These are phyloP conservation scores for Heritiera fomes DNA, from an alignment of 345 rosid genomes.

Conservation along the genomic window DNA sequence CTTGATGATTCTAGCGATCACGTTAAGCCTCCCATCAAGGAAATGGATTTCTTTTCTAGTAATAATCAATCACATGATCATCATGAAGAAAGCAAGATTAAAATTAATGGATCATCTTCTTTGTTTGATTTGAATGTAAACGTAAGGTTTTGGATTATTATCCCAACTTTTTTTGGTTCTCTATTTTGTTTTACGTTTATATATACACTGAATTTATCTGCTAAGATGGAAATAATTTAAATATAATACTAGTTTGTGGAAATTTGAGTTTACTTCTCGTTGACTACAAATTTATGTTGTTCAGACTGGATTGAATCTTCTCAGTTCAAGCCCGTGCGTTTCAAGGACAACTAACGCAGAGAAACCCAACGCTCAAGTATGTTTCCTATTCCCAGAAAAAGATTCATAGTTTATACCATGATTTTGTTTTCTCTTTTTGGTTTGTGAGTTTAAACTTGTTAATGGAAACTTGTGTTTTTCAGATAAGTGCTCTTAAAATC, in stretches of 20 bases:
- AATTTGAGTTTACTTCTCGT: slow-evolving; percentile 11
- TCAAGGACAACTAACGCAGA: slow-evolving; percentile 33
- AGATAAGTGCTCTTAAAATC: slow-evolving; percentile 34
- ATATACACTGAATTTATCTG: not conserved
- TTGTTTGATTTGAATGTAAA: slow-evolving; percentile 42
- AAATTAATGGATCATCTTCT: slow-evolving; percentile 24
- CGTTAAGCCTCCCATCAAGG: slow-evolving; percentile 47
- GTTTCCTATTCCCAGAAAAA: too few species aligned
- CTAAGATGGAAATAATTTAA: not conserved
- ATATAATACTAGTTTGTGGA: not conserved
- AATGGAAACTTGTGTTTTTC: not conserved
- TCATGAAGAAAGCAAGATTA: slow-evolving; percentile 27
- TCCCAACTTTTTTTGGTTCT: not conserved
- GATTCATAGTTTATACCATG: too few species aligned
- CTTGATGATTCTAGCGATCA: slow-evolving; percentile 28
- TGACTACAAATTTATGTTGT: not conserved
- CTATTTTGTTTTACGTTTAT: not conserved
- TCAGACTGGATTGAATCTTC: slow-evolving; percentile 63
- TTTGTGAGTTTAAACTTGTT: not conserved
- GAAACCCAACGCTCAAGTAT: slow-evolving; percentile 47
- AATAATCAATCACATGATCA: slow-evolving; percentile 36
- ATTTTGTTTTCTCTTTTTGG: not conserved
- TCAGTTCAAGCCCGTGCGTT: slow-evolving; percentile 43
- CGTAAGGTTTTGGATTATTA: slow-evolving; percentile 47
- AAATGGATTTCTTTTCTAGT: slow-evolving; percentile 78